Conservation (phyloP, 495 filamentous ascomycete genomes). For the Pseudevernia furfuracea region DNA sequence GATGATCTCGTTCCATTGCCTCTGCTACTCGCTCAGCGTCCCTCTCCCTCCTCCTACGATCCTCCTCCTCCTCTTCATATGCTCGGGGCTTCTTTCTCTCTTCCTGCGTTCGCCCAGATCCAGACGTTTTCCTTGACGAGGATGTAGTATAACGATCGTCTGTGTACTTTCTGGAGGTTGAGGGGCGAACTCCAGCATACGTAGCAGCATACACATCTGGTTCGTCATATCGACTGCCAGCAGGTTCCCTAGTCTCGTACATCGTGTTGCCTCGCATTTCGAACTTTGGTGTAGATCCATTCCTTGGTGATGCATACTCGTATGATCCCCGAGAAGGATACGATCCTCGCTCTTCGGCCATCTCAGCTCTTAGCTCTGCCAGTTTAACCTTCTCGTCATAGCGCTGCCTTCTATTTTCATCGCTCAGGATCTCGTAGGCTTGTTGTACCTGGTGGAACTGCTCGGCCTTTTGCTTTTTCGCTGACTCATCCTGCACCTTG, state of each 20-base stretch:
- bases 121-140: conserved; percentile 28
- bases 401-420: conserved; percentile 58
- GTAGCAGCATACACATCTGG: conserved; percentile 39
- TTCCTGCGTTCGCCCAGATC: conserved; percentile 28
- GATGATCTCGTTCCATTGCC: conserved; percentile 4
- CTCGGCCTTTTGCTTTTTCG: conserved; percentile 60
- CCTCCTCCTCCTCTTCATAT: conserved; percentile 32
- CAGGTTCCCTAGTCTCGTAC: conserved; percentile 42
- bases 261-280: conserved; percentile 41
- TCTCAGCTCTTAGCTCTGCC: conserved; percentile 48
- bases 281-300: conserved; percentile 22
- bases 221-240: conserved; percentile 23
- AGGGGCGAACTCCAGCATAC: conserved; percentile 31
- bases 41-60: conserved; percentile 18
- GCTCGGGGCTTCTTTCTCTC: conserved; percentile 29
- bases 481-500: conserved; percentile 74
- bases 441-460: conserved; percentile 91
- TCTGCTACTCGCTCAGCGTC: conserved; percentile 7
- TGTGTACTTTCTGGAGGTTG: conserved; percentile 18
- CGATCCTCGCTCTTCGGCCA: conserved; percentile 33
- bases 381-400: conserved; percentile 73
- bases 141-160: conserved; percentile 22
- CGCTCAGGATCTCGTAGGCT: conserved; percentile 84
- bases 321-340: conserved; percentile 12
- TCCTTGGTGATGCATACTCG: conserved; percentile 16